These are phyloP conservation scores for Solanum neorickii DNA, from an alignment of 257 asterid genomes.

Conservation along the genomic window DNA sequence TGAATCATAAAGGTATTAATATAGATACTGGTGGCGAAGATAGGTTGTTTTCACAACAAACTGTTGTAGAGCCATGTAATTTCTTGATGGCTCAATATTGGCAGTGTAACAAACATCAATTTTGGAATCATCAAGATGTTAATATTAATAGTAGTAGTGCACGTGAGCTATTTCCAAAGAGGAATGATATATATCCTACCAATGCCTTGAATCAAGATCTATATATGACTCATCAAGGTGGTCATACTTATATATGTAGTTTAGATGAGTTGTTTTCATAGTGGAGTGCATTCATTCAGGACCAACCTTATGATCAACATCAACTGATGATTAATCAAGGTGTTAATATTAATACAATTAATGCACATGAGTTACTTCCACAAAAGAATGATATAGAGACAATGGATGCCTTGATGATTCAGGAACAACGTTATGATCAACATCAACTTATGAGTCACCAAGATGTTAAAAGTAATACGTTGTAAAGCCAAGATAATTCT, in stretches of 20 bases:
- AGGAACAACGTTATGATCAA: neutral
- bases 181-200: no score
- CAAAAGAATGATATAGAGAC: no score
- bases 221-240: slow-evolving; percentile 15
- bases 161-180: slow-evolving; percentile 27
- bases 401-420: no score
- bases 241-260: slow-evolving; percentile 7
- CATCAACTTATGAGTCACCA: slow-evolving; percentile 14
- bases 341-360: slow-evolving; percentile 21
- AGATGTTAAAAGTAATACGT: neutral
- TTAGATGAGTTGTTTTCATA: no score
- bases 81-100: no score
- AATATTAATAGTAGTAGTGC: slow-evolving; percentile 30
- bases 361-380: slow-evolving; percentile 40
- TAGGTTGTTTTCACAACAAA: slow-evolving; percentile 14
- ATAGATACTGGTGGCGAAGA: slow-evolving; percentile 36
- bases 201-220: neutral
- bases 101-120: neutral
- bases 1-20: slow-evolving; percentile 23
- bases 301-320: no score
- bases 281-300: no score
- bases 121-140: slow-evolving; percentile 19
- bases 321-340: slow-evolving; percentile 18
- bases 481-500: no score
- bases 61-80: neutral